These are phyloP conservation scores for Brassica juncea DNA, from an alignment of 345 rosid genomes.

Conservation along the genomic window DNA sequence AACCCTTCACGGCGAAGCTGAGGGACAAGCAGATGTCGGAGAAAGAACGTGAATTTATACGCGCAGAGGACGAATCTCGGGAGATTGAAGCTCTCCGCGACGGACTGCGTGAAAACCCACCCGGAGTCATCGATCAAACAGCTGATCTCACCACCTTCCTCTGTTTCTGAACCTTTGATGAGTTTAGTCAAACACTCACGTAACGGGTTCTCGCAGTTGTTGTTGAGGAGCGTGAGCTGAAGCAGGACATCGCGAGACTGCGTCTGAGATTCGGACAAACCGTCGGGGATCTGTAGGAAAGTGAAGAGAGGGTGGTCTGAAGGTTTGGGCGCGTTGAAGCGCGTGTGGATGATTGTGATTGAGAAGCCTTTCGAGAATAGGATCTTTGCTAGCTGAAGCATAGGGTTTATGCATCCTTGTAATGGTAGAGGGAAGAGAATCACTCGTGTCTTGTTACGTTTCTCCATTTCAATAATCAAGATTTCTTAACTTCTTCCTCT, in stretches of 20 bases:
- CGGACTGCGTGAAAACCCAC: conserved; percentile 36
- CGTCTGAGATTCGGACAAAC: conserved; percentile 38
- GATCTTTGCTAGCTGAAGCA: conserved; percentile 67
- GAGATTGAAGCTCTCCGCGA: conserved; percentile 21
- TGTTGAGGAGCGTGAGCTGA: conserved; percentile 35
- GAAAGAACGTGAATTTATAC: conserved; percentile 33
- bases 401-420: conserved; percentile 69
- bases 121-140: conserved; percentile 40
- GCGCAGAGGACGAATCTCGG: conserved; percentile 36
- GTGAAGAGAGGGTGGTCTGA: conserved; percentile 38
- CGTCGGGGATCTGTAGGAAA: conserved; percentile 36
- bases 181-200: conserved; percentile 35
- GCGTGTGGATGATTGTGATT: conserved; percentile 55
- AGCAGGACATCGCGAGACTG: conserved; percentile 28
- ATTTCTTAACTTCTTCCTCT: background rate
- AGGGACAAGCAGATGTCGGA: conserved; percentile 30
- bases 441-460: conserved; percentile 23
- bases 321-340: conserved; percentile 39
- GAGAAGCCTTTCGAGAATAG: conserved; percentile 48
- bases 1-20: conserved; percentile 34
- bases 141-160: background rate
- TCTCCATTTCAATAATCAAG: conserved; percentile 25
- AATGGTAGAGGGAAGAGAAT: conserved; percentile 59
- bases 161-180: conserved; percentile 15
- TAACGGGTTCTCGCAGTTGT: conserved; percentile 19